These are phyloP conservation scores for Tricholomella constricta DNA, from an alignment of 768 basidiomycete species.

Conservation along the genomic window DNA sequence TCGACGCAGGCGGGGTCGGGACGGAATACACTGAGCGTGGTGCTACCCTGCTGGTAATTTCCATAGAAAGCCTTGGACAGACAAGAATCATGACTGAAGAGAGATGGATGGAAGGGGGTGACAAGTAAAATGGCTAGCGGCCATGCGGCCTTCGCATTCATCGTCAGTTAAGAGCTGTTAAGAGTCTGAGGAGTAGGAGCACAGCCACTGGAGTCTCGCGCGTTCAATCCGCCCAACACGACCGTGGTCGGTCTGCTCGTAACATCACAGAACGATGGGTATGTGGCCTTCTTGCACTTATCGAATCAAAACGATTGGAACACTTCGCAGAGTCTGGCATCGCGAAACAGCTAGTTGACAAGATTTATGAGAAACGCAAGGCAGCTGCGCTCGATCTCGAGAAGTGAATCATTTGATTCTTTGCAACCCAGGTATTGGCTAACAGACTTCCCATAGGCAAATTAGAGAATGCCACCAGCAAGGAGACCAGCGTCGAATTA, in stretches of 20 bases:
- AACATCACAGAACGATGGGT: constrained; percentile 26
- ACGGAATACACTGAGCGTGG: constrained; percentile 47
- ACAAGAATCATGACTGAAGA: constrained; percentile 46
- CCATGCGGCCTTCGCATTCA: constrained; percentile 21
- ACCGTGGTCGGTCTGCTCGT: constrained; percentile 8
- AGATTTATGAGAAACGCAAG: constrained; percentile 97
- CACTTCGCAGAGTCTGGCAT: constrained; percentile 63
- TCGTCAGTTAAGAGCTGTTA: not conserved
- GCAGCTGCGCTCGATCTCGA: constrained; percentile 94
- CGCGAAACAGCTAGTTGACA: constrained; percentile 83
- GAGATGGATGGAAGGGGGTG: constrained; percentile 42
- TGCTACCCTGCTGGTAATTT: constrained; percentile 46
- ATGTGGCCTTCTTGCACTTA: constrained; percentile 1
- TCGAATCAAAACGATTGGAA: not conserved
- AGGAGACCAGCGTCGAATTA: constrained; percentile 79
- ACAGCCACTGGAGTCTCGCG: constrained; percentile 20
- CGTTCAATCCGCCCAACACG: not conserved
- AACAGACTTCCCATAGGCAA: constrained; percentile 46
- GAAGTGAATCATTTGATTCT: constrained; percentile 55
- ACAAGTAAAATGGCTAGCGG: constrained; percentile 41
- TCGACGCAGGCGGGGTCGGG: constrained; percentile 43
- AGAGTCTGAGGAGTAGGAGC: too few species aligned
- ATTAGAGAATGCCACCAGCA: constrained; percentile 85
- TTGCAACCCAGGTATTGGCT: constrained; percentile 2
- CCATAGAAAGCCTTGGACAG: constrained; percentile 56